Conservation (phyloP, 306 rosid species). For the Prunus armeniaca region DNA sequence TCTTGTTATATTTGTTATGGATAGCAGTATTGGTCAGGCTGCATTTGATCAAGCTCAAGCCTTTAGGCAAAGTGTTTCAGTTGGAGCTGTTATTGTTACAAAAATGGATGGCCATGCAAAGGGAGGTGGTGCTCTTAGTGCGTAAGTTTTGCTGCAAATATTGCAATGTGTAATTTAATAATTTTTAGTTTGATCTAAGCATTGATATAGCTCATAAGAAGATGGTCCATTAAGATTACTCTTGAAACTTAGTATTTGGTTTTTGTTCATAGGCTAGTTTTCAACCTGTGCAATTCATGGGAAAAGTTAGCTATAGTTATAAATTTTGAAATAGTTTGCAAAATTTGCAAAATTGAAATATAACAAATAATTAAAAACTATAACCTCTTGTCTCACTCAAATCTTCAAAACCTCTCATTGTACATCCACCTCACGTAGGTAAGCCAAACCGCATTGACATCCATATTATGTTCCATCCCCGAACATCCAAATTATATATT, state of each 20-base stretch:
- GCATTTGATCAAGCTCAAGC: slow-evolving; percentile 96
- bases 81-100: slow-evolving; percentile 84
- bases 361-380: no score
- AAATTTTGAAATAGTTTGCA: no score
- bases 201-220: not conserved
- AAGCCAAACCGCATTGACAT: no score
- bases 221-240: not conserved
- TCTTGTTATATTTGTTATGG: slow-evolving; percentile 89
- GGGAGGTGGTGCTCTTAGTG: slow-evolving; percentile 97
- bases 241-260: not conserved
- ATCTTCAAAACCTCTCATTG: no score
- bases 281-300: no score
- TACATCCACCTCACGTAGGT: no score
- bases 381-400: no score
- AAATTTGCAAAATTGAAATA: no score
- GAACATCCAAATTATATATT: no score
- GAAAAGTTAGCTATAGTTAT: no score
- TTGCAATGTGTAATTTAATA: not conserved
- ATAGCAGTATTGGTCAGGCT: slow-evolving; percentile 92
- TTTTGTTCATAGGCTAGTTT: no score
- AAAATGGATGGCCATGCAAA: slow-evolving; percentile 97
- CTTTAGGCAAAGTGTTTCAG: slow-evolving; percentile 74
- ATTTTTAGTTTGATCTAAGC: not conserved
- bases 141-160: slow-evolving; percentile 14
- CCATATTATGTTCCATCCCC: no score